Conservation (phyloP, 768 basidiomycete genomes). For the Termitomyces sp. region DNA sequence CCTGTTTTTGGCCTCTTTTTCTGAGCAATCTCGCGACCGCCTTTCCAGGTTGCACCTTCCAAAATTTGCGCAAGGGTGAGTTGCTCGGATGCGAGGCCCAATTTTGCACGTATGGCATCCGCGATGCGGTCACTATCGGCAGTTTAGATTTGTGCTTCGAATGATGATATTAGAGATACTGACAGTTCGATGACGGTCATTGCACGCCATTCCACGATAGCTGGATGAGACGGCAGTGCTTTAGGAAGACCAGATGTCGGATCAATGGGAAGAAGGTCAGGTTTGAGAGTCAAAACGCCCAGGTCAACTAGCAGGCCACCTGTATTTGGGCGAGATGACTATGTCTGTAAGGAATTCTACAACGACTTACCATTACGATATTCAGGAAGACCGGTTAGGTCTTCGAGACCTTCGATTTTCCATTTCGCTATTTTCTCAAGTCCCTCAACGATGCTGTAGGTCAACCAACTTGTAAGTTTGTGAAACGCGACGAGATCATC, state of each 20-base stretch:
- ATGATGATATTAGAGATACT: constrained; percentile 20
- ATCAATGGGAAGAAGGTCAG: constrained; percentile 46
- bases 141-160: not conserved
- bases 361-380: constrained; percentile 75
- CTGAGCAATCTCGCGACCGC: constrained; percentile 89
- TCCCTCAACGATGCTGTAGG: constrained; percentile 84
- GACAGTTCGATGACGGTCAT: constrained; percentile 92
- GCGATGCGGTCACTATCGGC: constrained; percentile 72
- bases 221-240: constrained; percentile 73
- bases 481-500: constrained; percentile 89
- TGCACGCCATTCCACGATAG: constrained; percentile 94
- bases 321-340: constrained; percentile 18
- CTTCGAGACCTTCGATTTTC: constrained; percentile 75
- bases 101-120: constrained; percentile 53
- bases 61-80: constrained; percentile 83
- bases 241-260: constrained; percentile 49
- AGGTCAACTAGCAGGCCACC: constrained; percentile 87
- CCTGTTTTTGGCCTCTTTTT: constrained; percentile 63
- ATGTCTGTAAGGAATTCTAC: not conserved
- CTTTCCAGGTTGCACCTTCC: constrained; percentile 96
- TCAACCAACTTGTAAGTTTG: constrained; percentile 92
- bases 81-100: constrained; percentile 42
- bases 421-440: constrained; percentile 74
- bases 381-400: constrained; percentile 91
- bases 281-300: constrained; percentile 68